Conservation (phyloP, 805 yeast species). For the Saccharomycopsis microspora region DNA sequence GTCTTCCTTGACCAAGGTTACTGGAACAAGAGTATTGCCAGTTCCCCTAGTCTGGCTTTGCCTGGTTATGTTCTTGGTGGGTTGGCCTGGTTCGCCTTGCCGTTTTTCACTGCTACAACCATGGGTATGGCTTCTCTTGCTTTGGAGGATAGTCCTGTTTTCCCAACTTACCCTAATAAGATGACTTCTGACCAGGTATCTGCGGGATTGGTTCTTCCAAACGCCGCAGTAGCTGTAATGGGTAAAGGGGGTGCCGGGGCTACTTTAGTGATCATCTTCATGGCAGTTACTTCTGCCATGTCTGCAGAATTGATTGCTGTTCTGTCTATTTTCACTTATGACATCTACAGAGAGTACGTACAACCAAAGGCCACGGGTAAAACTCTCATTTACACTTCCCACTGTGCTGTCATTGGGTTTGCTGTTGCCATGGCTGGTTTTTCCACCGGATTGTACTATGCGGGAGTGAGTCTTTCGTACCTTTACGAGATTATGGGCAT, state of each 20-base stretch:
- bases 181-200: conserved; percentile 58
- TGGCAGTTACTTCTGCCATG: conserved; percentile 90
- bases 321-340: conserved; percentile 77
- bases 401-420: conserved; percentile 49
- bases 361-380: conserved; percentile 73
- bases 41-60: conserved; percentile 71
- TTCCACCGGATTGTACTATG: conserved; percentile 72
- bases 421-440: conserved; percentile 67
- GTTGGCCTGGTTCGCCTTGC: conserved; percentile 84
- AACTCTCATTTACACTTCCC: conserved; percentile 58
- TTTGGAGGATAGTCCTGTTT: conserved; percentile 52
- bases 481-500: conserved; percentile 84
- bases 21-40: conserved; percentile 83
- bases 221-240: conserved; percentile 68
- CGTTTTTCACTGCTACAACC: conserved; percentile 71
- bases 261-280: conserved; percentile 64
- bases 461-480: conserved; percentile 79
- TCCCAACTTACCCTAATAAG: conserved; percentile 70
- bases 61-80: conserved; percentile 89
- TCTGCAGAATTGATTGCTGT: conserved; percentile 87
- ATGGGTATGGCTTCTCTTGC: conserved; percentile 81
- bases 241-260: conserved; percentile 89
- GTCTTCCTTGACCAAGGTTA: conserved; percentile 82
- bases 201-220: conserved; percentile 65
- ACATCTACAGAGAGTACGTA: conserved; percentile 69